These are phyloP conservation scores for Colletotrichum neosansevieriae DNA, from an alignment of 2,329 filamentous ascomycete genomes.

Conservation along the genomic window DNA sequence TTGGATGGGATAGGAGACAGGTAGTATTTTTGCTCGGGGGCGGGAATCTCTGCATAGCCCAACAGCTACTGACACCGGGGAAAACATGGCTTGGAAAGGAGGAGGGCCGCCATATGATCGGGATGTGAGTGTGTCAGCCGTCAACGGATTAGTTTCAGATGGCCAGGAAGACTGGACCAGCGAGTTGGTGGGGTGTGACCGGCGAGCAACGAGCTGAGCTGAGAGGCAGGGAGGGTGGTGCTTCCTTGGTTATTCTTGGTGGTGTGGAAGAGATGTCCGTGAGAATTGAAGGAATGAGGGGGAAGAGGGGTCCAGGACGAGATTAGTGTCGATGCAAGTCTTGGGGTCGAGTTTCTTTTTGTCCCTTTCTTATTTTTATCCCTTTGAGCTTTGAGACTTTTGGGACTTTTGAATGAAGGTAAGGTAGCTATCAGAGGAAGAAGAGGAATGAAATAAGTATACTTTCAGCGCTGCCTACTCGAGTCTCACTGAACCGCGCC, in stretches of 20 bases:
- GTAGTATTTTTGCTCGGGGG: background rate
- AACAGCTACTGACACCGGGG: background rate
- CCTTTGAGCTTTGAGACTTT: background rate
- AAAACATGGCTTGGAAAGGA: conserved; percentile 8
- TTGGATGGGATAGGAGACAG: background rate
- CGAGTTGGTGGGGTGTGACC: conserved; percentile 27
- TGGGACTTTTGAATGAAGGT: too few species aligned
- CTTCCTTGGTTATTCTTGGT: conserved; percentile 8
- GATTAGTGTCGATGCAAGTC: too few species aligned
- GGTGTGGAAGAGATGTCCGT: background rate
- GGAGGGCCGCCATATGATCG: conserved; percentile 21
- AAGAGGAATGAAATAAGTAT: too few species aligned
- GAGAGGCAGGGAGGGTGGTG: background rate
- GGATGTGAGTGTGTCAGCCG: conserved; percentile 35
- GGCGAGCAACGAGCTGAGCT: background rate
- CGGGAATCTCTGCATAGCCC: background rate
- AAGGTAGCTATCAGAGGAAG: too few species aligned
- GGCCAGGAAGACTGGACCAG: conserved; percentile 31
- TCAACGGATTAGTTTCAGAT: conserved; percentile 39
- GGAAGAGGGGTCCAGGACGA: too few species aligned
- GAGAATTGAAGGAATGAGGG: too few species aligned
- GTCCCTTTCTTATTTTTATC: too few species aligned
- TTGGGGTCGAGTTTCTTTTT: too few species aligned
- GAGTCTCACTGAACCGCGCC: too few species aligned
- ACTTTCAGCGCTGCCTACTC: too few species aligned